These are phyloP conservation scores for Jacaranda mimosifolia DNA, from an alignment of 257 asterid species.

Conservation along the genomic window DNA sequence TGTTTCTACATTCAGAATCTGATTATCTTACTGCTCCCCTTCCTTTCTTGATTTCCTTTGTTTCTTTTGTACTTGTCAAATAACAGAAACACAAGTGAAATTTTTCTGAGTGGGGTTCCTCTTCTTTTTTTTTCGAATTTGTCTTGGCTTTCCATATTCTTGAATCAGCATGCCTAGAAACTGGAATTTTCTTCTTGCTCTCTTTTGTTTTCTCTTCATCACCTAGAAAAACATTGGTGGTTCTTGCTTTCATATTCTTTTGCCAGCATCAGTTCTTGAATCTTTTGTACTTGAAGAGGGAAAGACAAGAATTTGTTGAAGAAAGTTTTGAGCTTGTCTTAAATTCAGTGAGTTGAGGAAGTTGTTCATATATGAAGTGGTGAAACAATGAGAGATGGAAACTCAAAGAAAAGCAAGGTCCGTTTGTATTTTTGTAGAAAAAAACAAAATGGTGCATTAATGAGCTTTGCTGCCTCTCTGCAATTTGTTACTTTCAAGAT, in stretches of 20 bases:
- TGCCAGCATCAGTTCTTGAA: slow-evolving; percentile 16
- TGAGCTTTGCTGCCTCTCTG: slow-evolving; percentile 42
- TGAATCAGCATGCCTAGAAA: slow-evolving; percentile 46
- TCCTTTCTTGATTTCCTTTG: slow-evolving; percentile 38
- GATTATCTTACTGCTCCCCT: slow-evolving; percentile 36
- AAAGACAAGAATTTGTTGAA: slow-evolving; percentile 15
- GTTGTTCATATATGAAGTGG: slow-evolving; percentile 53
- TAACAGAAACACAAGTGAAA: slow-evolving; percentile 29
- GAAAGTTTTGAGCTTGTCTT: slow-evolving; percentile 45
- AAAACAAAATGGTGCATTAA: slow-evolving; percentile 36
- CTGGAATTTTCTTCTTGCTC: slow-evolving; percentile 41
- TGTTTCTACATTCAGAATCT: slow-evolving; percentile 48
- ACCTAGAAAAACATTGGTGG: slow-evolving; percentile 30
- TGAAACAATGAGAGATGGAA: slow-evolving; percentile 90
- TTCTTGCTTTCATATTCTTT: slow-evolving; percentile 16
- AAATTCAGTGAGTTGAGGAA: slow-evolving; percentile 30
- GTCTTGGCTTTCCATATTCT: slow-evolving; percentile 26
- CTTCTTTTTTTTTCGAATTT: slow-evolving; percentile 22
- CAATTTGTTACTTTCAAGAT: slow-evolving; percentile 40
- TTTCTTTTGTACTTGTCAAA: slow-evolving; percentile 38
- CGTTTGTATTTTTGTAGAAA: slow-evolving; percentile 29
- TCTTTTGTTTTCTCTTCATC: slow-evolving; percentile 44
- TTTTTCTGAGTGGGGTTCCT: slow-evolving; percentile 34
- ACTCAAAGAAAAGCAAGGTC: slow-evolving; percentile 90
- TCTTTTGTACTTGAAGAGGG: slow-evolving; percentile 1